Base-by-base conservation (phyloP, 1,284 basidiomycete species). In the Trametes pubescens region DNA sequence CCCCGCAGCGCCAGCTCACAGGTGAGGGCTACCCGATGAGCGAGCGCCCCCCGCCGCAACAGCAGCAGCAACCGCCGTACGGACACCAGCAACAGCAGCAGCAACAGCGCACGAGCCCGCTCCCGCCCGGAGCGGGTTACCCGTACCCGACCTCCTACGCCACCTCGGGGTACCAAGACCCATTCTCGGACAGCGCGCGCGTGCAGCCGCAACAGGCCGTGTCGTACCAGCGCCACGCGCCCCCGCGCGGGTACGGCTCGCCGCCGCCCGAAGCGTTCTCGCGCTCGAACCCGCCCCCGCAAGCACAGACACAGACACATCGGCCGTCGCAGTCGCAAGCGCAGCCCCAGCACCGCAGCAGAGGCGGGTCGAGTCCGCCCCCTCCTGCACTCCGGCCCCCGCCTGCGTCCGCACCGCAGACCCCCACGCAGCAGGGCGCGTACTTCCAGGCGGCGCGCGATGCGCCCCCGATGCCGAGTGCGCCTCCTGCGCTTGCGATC, bases 391-490 rank as follows among this genome's bases (percentile, higher is more conserved):
- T 49, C 11, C 24, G 62, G 26, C 55, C 63, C 37, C 59, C 60
- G 26, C 60, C 67, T 32, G 37, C 57, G 61, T 61, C 48, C 22
- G 57, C 52, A 29, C 59, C 63, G 14, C 67, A 66, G 61, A 71
- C 72, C 44, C 72, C 69, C 18, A 73, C 72, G 58, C 72, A 71
- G 58, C 72, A 71, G 66, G 64, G 66, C 26, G 44, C 62, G 34
- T 58, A 54, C 56, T 56, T 56, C 53, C 69, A 67, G 62, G 69
- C 66, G n/a, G 61, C 57, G 38, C 57, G 55, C 40, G 47, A 55
- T 11, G 46, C 52, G 22, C 61, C 61, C 38, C 61, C 65, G n/a
- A 46, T 62, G 37, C 61, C 61, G 40, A 43, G 40, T 16, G 40
- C 40, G 29, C 47, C 57, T n/a, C 44, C 44, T 32, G 61, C 35